These are phyloP conservation scores for Phytophthora europaea DNA, from an alignment of 352 stramenopile species.

Conservation along the genomic window DNA sequence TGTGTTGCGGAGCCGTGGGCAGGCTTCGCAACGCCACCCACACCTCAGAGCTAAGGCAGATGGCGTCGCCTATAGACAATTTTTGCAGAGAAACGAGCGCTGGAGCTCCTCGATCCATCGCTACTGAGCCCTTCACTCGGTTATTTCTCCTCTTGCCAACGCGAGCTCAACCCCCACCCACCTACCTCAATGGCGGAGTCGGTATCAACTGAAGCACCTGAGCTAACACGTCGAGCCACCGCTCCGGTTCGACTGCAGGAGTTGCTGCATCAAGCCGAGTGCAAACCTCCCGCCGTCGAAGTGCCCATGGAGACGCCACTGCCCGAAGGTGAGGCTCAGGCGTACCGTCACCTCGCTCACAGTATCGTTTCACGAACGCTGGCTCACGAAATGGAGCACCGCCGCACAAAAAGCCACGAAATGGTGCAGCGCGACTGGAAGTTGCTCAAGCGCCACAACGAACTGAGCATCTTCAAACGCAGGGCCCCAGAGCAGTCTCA, in stretches of 20 bases:
- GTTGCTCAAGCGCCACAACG: slow-evolving; percentile 47
- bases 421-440: slow-evolving; percentile 40
- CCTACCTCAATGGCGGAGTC: slow-evolving; percentile 18
- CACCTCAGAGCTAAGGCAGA: slow-evolving; percentile 17
- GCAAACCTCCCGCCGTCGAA: slow-evolving; percentile 3
- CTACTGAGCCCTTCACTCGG: slow-evolving; percentile 16
- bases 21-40: slow-evolving; percentile 5
- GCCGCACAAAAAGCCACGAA: slow-evolving; percentile 29
- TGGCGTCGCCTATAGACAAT: slow-evolving; percentile 19
- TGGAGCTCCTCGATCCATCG: slow-evolving; percentile 13
- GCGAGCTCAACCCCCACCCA: not conserved
- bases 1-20: slow-evolving; percentile 3
- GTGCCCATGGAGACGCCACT: slow-evolving; percentile 12
- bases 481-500: slow-evolving; percentile 11
- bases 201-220: slow-evolving; percentile 6
- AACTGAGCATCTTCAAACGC: slow-evolving; percentile 52
- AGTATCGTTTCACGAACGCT: slow-evolving; percentile 58
- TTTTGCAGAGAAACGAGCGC: slow-evolving; percentile 8
- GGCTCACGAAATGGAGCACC: slow-evolving; percentile 54
- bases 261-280: slow-evolving; percentile 24
- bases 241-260: slow-evolving; percentile 32
- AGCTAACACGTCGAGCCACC: slow-evolving; percentile 24
- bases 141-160: slow-evolving; percentile 14
- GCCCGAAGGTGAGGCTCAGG: slow-evolving; percentile 36
- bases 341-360: slow-evolving; percentile 43